Conservation (phyloP, 208 protist species). For the Wallacemonas sp. region DNA sequence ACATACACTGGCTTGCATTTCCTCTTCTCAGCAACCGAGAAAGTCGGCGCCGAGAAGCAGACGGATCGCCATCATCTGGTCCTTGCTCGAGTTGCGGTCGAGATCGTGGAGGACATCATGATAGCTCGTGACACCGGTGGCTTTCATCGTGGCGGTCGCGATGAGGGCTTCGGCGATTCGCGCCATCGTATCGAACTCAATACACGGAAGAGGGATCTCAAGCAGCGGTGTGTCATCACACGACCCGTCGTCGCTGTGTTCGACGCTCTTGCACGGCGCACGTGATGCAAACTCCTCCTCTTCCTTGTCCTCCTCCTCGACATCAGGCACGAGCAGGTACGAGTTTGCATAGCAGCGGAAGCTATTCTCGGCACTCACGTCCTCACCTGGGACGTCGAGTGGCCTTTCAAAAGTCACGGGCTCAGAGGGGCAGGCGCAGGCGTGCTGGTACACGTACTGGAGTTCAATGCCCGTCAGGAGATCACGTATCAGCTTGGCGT, state of each 20-base stretch:
- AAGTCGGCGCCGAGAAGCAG: constrained; percentile 51
- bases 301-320: not conserved
- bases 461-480: constrained; percentile 51
- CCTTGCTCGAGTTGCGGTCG: constrained; percentile 25
- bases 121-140: constrained; percentile 6
- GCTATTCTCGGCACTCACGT: not conserved
- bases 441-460: not conserved
- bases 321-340: not conserved
- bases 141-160: constrained; percentile 24
- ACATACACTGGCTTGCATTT: not conserved
- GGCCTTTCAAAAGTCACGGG: not conserved
- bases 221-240: constrained; percentile 12
- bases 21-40: constrained; percentile 28
- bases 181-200: constrained; percentile 36
- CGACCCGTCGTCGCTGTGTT: not conserved
- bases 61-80: constrained; percentile 40
- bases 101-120: constrained; percentile 34
- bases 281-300: too few relatives aligned
- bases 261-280: too few relatives aligned
- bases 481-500: constrained; percentile 51
- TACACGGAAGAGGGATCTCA: constrained; percentile 30
- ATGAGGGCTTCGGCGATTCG: constrained; percentile 48
- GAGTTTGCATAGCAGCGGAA: not conserved
- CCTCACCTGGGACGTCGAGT: not conserved
- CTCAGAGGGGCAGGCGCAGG: not conserved